Conservation (phyloP, 2,329 filamentous ascomycete genomes). For the Cercospora beticola region DNA sequence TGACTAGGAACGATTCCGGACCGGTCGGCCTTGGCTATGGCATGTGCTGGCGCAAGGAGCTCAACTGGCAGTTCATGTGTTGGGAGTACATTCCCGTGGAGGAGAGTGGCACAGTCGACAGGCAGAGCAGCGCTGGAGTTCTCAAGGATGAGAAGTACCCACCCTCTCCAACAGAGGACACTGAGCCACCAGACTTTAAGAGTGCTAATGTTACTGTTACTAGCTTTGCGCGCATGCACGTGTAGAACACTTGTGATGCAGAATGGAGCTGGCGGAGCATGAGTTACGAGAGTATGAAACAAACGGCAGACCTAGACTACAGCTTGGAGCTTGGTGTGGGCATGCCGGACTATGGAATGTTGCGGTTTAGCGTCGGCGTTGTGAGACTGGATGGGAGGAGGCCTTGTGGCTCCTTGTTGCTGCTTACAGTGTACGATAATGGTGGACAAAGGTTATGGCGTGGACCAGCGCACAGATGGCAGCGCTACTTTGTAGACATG, state of each 20-base stretch:
- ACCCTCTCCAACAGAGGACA: conserved; percentile 22
- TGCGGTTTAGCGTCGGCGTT: conserved; percentile 24
- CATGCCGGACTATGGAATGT: conserved; percentile 15
- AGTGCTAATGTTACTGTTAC: conserved; percentile 36
- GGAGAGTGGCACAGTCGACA: conserved; percentile 26
- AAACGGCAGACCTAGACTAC: conserved; percentile 18
- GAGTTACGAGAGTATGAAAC: conserved; percentile 32
- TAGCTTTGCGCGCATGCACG: conserved; percentile 41
- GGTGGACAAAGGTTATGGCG: neutral
- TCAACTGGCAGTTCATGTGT: conserved; percentile 82
- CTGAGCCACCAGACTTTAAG: conserved; percentile 20
- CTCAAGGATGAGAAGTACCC: conserved; percentile 28
- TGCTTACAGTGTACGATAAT: conserved; percentile 22
- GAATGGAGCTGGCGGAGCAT: conserved; percentile 36
- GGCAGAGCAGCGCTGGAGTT: conserved; percentile 26
- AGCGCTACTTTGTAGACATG: conserved; percentile 7
- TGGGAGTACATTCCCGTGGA: conserved; percentile 60
- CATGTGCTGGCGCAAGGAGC: conserved; percentile 66
- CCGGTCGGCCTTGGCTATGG: conserved; percentile 54
- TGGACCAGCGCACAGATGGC: neutral
- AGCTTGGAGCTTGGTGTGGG: conserved; percentile 17
- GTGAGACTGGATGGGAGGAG: conserved; percentile 4
- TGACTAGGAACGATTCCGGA: conserved; percentile 39
- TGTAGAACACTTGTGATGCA: conserved; percentile 38
- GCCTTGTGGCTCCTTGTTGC: conserved; percentile 18